Percentiles rank a stretch among this genome's conserved stretches.
phyloP scores from a whole-genome alignment of 2,329 filamentous ascomycete species.

The Alternaria ventricosa region DNA sequence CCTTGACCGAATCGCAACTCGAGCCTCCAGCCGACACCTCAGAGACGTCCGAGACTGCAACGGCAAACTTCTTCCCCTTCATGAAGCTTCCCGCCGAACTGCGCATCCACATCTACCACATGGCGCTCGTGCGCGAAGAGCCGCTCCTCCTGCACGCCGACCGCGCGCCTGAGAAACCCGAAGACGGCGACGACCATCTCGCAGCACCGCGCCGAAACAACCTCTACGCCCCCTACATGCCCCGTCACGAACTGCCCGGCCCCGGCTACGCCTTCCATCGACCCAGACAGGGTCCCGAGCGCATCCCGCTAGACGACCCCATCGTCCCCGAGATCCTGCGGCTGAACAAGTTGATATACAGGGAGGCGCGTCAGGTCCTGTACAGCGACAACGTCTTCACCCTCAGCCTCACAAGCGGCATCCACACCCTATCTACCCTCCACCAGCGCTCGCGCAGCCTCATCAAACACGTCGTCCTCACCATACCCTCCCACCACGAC shows the following conservation, averaged over 20 bases:
- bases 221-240: not conserved
- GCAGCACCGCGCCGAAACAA: not conserved
- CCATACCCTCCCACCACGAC: slow-evolving; percentile 55
- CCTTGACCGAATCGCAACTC: slow-evolving; percentile 21
- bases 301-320: slow-evolving; percentile 33
- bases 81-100: slow-evolving; percentile 56
- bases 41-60: not conserved
- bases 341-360: slow-evolving; percentile 48
- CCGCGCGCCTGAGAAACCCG: slow-evolving; percentile 16
- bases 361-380: slow-evolving; percentile 40
- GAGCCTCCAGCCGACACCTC: not conserved
- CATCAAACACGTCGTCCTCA: slow-evolving; percentile 53
- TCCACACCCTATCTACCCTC: slow-evolving; percentile 47
- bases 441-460: slow-evolving; percentile 53
- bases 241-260: not conserved
- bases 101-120: slow-evolving; percentile 54
- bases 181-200: slow-evolving; percentile 11
- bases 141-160: slow-evolving; percentile 40
- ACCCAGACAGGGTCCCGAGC: not conserved
- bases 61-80: slow-evolving; percentile 42
- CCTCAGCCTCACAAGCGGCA: slow-evolving; percentile 47
- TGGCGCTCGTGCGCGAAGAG: slow-evolving; percentile 38
- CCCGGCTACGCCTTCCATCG: not conserved
- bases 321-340: slow-evolving; percentile 50
- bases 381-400: slow-evolving; percentile 45